Conservation (phyloP, 2,329 filamentous ascomycete genomes). For the Arthrobotrys megalospora region DNA sequence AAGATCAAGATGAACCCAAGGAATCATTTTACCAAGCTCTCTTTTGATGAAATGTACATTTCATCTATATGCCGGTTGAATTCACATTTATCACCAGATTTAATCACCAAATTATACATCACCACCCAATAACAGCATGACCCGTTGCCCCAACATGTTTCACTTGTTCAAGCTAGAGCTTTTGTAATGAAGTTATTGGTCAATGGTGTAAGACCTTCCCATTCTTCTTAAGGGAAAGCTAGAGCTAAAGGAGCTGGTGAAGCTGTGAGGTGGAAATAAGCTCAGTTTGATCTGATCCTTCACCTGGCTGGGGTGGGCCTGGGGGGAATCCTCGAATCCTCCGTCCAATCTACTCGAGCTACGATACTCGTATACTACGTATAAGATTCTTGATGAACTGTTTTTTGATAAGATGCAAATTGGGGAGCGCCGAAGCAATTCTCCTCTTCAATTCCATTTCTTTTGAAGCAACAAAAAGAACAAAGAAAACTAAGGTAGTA, state of each 20-base stretch:
- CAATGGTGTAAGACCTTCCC: constrained; percentile 21
- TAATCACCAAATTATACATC: constrained; percentile 3
- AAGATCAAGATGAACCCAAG: neutral
- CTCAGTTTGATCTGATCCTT: constrained; percentile 15
- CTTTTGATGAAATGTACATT: constrained; percentile 12
- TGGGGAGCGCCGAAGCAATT: constrained; percentile 57
- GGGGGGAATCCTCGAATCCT: constrained; percentile 11
- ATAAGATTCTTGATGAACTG: too few relatives aligned
- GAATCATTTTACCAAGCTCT: neutral
- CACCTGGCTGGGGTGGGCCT: constrained; percentile 5
- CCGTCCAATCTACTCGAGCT: neutral
- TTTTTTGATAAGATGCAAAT: constrained; percentile 44
- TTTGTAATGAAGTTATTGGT: constrained; percentile 30
- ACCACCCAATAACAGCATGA: constrained; percentile 29
- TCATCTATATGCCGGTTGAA: constrained; percentile 37
- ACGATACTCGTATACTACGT: too few relatives aligned
- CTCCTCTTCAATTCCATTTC: constrained; percentile 67
- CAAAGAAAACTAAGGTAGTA: constrained; percentile 32
- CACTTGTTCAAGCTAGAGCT: constrained; percentile 14
- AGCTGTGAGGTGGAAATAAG: constrained; percentile 26
- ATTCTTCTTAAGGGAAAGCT: constrained; percentile 1
- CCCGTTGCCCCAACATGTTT: constrained; percentile 36
- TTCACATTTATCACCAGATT: constrained; percentile 24
- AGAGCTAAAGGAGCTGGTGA: constrained; percentile 18
- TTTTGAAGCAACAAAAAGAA: constrained; percentile 64